A percentile compares a stretch with the other conserved stretches of the same genome.
These are phyloP conservation scores for Debaryomyces subglobosus DNA, from an alignment of 1,139 yeast genomes.

Conservation along the genomic window DNA sequence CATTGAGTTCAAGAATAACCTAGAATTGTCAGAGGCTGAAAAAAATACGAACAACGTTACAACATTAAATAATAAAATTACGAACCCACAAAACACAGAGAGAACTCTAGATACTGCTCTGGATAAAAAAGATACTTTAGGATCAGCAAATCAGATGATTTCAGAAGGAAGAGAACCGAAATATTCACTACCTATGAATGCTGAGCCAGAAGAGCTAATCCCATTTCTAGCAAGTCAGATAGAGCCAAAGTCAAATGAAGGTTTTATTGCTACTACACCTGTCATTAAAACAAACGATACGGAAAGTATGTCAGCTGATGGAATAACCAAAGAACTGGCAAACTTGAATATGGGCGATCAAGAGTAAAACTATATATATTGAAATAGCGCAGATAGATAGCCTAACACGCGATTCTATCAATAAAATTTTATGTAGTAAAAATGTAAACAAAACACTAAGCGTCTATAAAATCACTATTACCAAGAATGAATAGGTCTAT, in stretches of 20 bases:
- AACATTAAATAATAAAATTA: not conserved
- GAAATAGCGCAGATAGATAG: not conserved
- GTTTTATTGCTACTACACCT: not conserved
- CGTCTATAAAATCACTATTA: not conserved
- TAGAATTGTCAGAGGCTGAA: not conserved
- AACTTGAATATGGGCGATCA: not conserved
- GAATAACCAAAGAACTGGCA: not conserved
- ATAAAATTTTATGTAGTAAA: not conserved
- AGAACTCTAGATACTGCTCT: not conserved
- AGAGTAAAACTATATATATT: not conserved
- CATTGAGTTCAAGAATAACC: not conserved
- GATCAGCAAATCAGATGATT: not conserved
- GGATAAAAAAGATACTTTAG: not conserved
- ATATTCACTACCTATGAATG: not conserved
- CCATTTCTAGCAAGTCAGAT: slow-evolving; percentile 1
- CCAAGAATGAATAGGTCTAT: slow-evolving; percentile 1
- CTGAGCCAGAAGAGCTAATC: not conserved
- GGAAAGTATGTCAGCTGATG: not conserved
- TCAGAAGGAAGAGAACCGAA: not conserved
- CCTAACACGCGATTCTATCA: not conserved
- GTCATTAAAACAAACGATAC: not conserved
- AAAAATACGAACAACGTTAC: not conserved
- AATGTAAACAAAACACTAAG: not conserved
- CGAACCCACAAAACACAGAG: not conserved
- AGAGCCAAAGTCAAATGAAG: not conserved